A percentile compares a stretch with the other conserved stretches of the same genome.
Evolutionary conservation across 2,329 filamentous ascomycete genomes (phyloP).

Genomic region (Podosphaera fusca): DNA sequence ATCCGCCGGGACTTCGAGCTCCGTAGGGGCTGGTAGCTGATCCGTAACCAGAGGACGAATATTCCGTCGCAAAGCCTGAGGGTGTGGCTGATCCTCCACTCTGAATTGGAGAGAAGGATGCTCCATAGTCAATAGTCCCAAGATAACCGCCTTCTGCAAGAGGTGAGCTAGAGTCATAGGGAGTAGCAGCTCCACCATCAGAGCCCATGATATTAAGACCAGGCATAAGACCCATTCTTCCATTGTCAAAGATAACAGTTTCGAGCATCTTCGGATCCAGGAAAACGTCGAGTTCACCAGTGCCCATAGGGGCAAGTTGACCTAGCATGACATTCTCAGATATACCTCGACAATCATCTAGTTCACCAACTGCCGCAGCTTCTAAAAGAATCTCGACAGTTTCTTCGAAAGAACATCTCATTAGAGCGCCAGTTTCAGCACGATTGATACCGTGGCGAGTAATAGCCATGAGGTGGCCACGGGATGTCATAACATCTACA

Average conservation of each 20-base stretch:
- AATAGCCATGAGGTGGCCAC: constrained; percentile 82
- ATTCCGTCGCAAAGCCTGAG: constrained; percentile 38
- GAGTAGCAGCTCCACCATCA: constrained; percentile 68
- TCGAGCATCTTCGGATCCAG: constrained; percentile 90
- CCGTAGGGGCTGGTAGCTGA: constrained; percentile 41
- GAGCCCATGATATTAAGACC: constrained; percentile 57
- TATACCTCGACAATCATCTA: constrained; percentile 93
- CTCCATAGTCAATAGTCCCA: constrained; percentile 34
- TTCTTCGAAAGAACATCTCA: constrained; percentile 99
- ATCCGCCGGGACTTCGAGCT: constrained; percentile 35
- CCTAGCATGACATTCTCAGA: constrained; percentile 98
- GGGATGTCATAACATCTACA: constrained; percentile 93
- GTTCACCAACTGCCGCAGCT: constrained; percentile 77
- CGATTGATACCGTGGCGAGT: constrained; percentile 97
- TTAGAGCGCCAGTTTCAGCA: constrained; percentile 88
- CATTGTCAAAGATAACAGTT: constrained; percentile 83
- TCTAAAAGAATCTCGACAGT: constrained; percentile 96
- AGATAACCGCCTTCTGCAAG: constrained; percentile 48
- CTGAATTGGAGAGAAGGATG: constrained; percentile 56
- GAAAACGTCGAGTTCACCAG: constrained; percentile 82
- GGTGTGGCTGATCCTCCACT: constrained; percentile 49
- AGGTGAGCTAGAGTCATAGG: constrained; percentile 74
- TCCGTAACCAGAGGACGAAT: constrained; percentile 23
- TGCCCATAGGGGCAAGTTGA: constrained; percentile 90
- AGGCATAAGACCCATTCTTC: constrained; percentile 59